A percentile compares a stretch with the other conserved stretches of the same genome.
These are phyloP conservation scores for Neocallimastix lanati DNA, from an alignment of 192 early-diverging fungal genomes.

Conservation along the genomic window DNA sequence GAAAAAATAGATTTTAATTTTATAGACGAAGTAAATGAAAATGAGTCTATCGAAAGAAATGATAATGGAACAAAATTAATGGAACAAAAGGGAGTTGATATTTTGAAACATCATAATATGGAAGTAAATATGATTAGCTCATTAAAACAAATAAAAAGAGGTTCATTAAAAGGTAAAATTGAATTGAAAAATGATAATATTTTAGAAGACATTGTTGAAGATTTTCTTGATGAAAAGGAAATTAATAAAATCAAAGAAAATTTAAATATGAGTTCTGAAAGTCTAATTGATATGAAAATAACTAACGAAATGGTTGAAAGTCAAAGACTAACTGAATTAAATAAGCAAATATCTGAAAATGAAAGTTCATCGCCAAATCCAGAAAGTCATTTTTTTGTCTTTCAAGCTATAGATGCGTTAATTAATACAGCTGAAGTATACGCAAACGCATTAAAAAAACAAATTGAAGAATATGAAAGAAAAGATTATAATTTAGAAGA, in stretches of 20 bases:
- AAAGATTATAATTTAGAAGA: background rate
- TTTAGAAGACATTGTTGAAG: no score
- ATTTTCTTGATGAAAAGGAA: background rate
- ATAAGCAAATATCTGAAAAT: background rate
- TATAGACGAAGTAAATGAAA: background rate
- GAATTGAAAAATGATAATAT: background rate
- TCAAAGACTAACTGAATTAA: background rate
- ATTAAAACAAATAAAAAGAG: background rate
- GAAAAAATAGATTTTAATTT: background rate
- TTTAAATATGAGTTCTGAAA: background rate
- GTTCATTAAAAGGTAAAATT: background rate
- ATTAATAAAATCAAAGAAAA: background rate
- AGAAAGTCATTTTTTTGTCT: background rate
- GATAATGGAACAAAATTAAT: background rate
- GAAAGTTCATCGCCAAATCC: background rate
- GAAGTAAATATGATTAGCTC: background rate
- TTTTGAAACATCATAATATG: background rate
- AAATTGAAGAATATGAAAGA: background rate
- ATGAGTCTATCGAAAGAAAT: background rate
- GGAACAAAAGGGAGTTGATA: background rate
- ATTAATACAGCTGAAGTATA: background rate
- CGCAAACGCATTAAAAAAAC: background rate
- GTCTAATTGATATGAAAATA: background rate
- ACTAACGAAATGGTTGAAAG: background rate
- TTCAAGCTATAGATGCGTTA: background rate